Evolutionary conservation across 169 alveolate species (phyloP).

Genomic region (Plasmodium vivax): DNA sequence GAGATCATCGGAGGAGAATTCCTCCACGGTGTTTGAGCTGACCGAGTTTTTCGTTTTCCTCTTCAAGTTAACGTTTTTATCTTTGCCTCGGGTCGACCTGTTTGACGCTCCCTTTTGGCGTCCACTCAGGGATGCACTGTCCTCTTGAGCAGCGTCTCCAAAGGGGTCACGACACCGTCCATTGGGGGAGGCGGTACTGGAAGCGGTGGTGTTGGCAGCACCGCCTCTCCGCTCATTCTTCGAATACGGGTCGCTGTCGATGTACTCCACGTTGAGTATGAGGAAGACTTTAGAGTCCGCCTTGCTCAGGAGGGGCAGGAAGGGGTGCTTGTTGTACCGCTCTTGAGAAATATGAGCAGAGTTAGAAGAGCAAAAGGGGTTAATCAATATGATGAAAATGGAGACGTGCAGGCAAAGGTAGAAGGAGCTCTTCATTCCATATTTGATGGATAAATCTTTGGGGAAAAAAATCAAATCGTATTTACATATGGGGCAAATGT

Average conservation of each 20-base stretch:
- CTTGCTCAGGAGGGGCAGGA: slow-evolving; percentile 68
- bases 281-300: slow-evolving; percentile 55
- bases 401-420: slow-evolving; percentile 59
- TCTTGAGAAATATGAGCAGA: slow-evolving; percentile 66
- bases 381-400: slow-evolving; percentile 42
- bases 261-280: slow-evolving; percentile 52
- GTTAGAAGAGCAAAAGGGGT: slow-evolving; percentile 26
- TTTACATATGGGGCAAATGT: slow-evolving; percentile 96
- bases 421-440: slow-evolving; percentile 84
- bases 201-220: not conserved
- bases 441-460: slow-evolving; percentile 84
- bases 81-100: not conserved
- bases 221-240: not conserved
- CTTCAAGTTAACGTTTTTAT: slow-evolving; percentile 23
- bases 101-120: not conserved
- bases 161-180: not conserved
- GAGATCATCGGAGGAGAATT: not conserved
- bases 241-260: slow-evolving; percentile 10
- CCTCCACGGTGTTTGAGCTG: not conserved
- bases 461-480: slow-evolving; percentile 97
- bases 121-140: not conserved
- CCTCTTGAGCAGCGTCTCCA: not conserved
- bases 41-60: slow-evolving; percentile 21
- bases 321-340: slow-evolving; percentile 80
- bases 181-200: not conserved